Base-by-base conservation (phyloP, 1,284 basidiomycete genomes). In the Inonotus hispidus region DNA sequence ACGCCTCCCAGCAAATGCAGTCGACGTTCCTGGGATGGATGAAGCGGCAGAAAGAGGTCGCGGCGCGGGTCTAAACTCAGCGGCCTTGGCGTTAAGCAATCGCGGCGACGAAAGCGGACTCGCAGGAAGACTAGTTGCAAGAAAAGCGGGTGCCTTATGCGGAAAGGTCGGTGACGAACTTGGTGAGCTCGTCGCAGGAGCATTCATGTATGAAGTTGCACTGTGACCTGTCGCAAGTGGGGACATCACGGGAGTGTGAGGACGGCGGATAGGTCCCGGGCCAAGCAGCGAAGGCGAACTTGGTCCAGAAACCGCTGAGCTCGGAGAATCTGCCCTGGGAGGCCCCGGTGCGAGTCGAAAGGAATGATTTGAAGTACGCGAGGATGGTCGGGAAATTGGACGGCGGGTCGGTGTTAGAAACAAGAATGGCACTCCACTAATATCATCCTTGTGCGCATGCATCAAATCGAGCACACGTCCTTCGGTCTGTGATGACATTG, bases 361-460 rank as follows among this genome's bases (percentile, higher is more conserved):
- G 43, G 88, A 89, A 69, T 84, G 82, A 61, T 82, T 81, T 21
- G 88, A 91, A 43, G 88, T 88, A 59, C 90, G 82, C 57, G 90
- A 93, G 37, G 90, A 92, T 27, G 89, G 90, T 11, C 91, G 83
- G 19, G 89, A 92, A 53, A 86, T 81, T 19, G 89, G 91, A 45
- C 89, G 83, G 63, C 88, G 82, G 35, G 84, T 88, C 11, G 89
- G 86, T 8, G 88, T 90, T 55, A 92, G 77, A 72, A 88, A 90
- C 57, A 90, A 75, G 70, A 93, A 92, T 0, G 90, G 91, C 3
- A 92, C 88, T 21, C 88, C 88, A 46, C 88, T 87, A 53, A 88
- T 74, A 71, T 93, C 90, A 76, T 92, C 90, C 62, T 84, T 79
- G 71, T 92, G 89, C 73, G 88, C 88, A 73, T 93, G 90, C 90